These are phyloP conservation scores for Moesziomyces sp. DNA, from an alignment of 1,284 basidiomycete species.

Conservation along the genomic window DNA sequence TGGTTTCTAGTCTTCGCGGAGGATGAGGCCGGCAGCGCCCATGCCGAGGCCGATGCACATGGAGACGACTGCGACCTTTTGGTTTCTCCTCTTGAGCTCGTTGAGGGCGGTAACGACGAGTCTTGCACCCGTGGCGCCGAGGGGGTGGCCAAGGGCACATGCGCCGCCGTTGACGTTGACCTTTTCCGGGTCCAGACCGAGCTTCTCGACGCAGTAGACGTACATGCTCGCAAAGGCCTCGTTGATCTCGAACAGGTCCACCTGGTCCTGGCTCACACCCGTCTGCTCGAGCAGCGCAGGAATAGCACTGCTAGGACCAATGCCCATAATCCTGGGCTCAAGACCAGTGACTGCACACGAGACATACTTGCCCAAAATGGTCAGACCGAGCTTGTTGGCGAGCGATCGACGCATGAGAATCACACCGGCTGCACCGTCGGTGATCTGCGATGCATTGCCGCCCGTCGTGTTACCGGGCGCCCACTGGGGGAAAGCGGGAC, in stretches of 20 bases:
- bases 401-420: slow-evolving; percentile 86
- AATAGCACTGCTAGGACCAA: slow-evolving; percentile 68
- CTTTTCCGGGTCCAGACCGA: slow-evolving; percentile 76
- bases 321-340: slow-evolving; percentile 84
- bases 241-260: slow-evolving; percentile 89
- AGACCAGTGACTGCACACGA: slow-evolving; percentile 79
- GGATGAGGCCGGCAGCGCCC: slow-evolving; percentile 82
- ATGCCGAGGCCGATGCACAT: slow-evolving; percentile 83
- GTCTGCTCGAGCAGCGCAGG: slow-evolving; percentile 72
- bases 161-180: slow-evolving; percentile 85
- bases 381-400: slow-evolving; percentile 81
- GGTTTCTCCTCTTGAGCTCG: slow-evolving; percentile 80
- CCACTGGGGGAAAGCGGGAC: slow-evolving; percentile 88
- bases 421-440: slow-evolving; percentile 87
- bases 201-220: slow-evolving; percentile 77
- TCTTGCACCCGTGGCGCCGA: slow-evolving; percentile 86
- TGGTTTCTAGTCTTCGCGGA: slow-evolving; percentile 71
- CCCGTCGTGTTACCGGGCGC: slow-evolving; percentile 80
- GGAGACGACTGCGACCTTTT: slow-evolving; percentile 84
- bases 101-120: slow-evolving; percentile 88
- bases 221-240: slow-evolving; percentile 71
- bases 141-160: slow-evolving; percentile 86
- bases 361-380: slow-evolving; percentile 81
- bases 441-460: slow-evolving; percentile 84
- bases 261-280: slow-evolving; percentile 77